These are phyloP conservation scores for Trichosporon sp. DNA, from an alignment of 1,284 basidiomycete genomes.

Conservation along the genomic window DNA sequence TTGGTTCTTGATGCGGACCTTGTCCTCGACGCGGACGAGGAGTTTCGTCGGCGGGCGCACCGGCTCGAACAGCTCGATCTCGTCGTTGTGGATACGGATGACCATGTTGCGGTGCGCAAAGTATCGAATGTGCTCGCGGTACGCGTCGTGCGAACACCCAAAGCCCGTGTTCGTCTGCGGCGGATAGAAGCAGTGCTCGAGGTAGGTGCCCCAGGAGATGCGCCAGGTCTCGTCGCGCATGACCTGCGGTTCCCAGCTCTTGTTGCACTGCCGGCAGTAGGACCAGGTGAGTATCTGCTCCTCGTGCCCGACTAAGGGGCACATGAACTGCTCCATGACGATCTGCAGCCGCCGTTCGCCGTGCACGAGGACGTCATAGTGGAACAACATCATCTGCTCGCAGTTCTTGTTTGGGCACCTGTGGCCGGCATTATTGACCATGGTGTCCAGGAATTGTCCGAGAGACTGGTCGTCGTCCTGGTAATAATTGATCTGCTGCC, in stretches of 20 bases:
- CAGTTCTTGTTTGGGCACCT: conserved; percentile 79
- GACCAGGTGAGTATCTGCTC: conserved; percentile 90
- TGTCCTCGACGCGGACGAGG: conserved; percentile 78
- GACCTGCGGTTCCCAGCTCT: conserved; percentile 81
- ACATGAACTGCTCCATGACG: conserved; percentile 73
- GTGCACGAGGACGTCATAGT: conserved; percentile 88
- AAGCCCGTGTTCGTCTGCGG: conserved; percentile 70
- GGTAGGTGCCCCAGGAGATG: conserved; percentile 57
- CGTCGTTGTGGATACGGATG: conserved; percentile 86
- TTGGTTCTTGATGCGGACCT: conserved; percentile 83
- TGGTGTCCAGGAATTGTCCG: conserved; percentile 81
- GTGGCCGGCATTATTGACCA: conserved; percentile 70
- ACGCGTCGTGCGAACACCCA: conserved; percentile 91
- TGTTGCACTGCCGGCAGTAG: conserved; percentile 78
- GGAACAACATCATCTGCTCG: conserved; percentile 75
- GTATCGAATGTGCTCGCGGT: conserved; percentile 88
- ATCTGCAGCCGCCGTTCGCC: conserved; percentile 81
- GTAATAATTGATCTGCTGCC: conserved; percentile 84
- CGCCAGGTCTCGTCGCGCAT: conserved; percentile 88
- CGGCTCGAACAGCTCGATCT: conserved; percentile 79
- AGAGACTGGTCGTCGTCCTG: conserved; percentile 89
- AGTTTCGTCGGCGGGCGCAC: conserved; percentile 86
- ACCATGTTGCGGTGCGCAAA: conserved; percentile 72
- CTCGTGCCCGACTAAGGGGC: conserved; percentile 58
- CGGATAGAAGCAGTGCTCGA: conserved; percentile 66